Percentiles rank a stretch among this genome's conserved stretches.
Conservation (phyloP, 352 stramenopile genomes). For the Stephanocyclus meneghinianus region DNA sequence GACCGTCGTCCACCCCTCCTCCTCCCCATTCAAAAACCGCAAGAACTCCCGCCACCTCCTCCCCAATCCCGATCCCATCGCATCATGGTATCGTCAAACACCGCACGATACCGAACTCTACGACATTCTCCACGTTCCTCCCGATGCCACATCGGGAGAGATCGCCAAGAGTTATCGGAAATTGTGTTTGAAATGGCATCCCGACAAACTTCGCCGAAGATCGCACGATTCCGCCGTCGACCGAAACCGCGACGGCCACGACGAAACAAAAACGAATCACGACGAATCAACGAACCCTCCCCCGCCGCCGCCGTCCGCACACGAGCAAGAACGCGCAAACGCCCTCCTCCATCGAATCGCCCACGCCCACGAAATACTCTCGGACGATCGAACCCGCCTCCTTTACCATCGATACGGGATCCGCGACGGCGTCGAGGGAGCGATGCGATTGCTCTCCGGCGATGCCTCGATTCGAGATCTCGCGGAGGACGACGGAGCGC, state of each 20-base stretch:
- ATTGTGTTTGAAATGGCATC: constrained; percentile 65
- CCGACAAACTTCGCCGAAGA: constrained; percentile 59
- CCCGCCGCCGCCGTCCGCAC: not conserved
- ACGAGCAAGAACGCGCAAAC: constrained; percentile 26
- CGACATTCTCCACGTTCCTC: constrained; percentile 59
- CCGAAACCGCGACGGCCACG: too few species aligned
- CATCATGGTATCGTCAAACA: constrained; percentile 12
- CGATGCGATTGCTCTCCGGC: constrained; percentile 56
- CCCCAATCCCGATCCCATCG: too few species aligned
- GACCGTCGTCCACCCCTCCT: too few species aligned
- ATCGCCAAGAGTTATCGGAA: constrained; percentile 63
- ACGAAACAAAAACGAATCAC: too few species aligned
- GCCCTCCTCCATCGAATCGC: constrained; percentile 52
- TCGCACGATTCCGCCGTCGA: too few species aligned
- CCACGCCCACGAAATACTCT: constrained; percentile 74
- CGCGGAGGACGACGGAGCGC: not conserved
- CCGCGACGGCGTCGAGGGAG: constrained; percentile 45
- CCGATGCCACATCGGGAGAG: constrained; percentile 64
- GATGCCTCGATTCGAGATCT: not conserved
- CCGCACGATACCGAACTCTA: constrained; percentile 73
- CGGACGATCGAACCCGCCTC: constrained; percentile 69
- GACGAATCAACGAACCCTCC: not conserved
- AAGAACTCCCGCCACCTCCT: too few species aligned
- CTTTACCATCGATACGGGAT: constrained; percentile 79
- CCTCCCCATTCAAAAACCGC: too few species aligned